phyloP scores from a whole-genome alignment of 805 yeast species.

The Pichia occidentalis region DNA sequence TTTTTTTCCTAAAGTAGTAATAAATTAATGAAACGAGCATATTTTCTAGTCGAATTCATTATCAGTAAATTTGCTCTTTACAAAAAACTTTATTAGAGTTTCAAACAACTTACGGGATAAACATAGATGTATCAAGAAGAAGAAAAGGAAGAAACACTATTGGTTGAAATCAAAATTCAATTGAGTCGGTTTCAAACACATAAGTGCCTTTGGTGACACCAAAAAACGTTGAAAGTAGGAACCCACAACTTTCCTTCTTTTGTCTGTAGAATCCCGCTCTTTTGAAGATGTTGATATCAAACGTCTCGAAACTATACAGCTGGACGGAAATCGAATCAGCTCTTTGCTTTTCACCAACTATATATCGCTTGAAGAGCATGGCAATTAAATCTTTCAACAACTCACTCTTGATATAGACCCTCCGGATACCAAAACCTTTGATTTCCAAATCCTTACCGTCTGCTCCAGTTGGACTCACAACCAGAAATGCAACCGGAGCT shows the following conservation, averaged over 20 bases:
- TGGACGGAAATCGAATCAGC: constrained; percentile 34
- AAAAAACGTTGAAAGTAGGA: constrained; percentile 15
- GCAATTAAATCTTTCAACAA: constrained; percentile 52
- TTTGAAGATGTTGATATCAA: constrained; percentile 32
- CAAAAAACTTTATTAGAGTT: too few species aligned
- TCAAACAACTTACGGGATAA: too few species aligned
- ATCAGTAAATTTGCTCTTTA: not conserved
- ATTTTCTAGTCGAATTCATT: too few species aligned
- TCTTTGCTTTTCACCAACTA: constrained; percentile 21
- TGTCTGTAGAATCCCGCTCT: constrained; percentile 37
- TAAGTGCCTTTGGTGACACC: constrained; percentile 21
- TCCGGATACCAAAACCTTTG: constrained; percentile 56
- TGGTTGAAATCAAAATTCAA: constrained; percentile 16
- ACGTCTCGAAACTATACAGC: constrained; percentile 45
- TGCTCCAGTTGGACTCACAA: constrained; percentile 31
- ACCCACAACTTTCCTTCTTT: constrained; percentile 6
- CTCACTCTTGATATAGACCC: constrained; percentile 60
- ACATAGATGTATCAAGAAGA: too few species aligned
- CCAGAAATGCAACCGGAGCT: constrained; percentile 62
- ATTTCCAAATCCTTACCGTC: constrained; percentile 35
- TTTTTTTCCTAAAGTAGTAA: too few species aligned
- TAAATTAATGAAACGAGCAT: too few species aligned
- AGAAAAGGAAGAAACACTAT: too few species aligned
- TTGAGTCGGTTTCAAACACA: constrained; percentile 11
- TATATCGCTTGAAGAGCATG: constrained; percentile 8